Base-by-base conservation (phyloP, 352 stramenopile species). In the Phytophthora rubi region DNA sequence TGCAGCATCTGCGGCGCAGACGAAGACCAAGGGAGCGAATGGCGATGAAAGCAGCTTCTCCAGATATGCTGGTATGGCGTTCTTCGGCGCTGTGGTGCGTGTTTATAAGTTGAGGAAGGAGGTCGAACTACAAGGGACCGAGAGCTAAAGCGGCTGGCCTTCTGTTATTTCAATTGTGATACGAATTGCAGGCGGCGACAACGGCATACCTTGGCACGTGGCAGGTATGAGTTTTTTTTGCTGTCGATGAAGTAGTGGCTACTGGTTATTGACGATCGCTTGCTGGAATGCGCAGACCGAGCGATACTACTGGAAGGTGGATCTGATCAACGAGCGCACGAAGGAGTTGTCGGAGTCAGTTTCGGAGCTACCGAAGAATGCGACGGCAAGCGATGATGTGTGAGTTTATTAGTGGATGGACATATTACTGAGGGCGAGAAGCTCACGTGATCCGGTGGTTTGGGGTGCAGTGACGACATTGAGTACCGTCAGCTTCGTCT, bases 281-380 rank as follows among this genome's bases (percentile, higher is more conserved):
- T 23, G n/a, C 42, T 58, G 21, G 26, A 58, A 44, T 71, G 51
- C 77, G 53, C 56, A 96, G 89, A 93, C 78, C 16, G 75, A 95
- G 65, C 83, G 91, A 0, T 97, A 97, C 80, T 92, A 82, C 64
- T 97, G 91, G 91, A 97, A 97, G 66, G 76, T 93, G n/a, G 73
- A 90, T 37, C 51, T 97, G 59, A 90, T 97, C 26, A 86, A 95
- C 56, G 77, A 96, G 64, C 88, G 91, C 57, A 85, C 85, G 51
- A 86, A 92, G 65, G 85, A 94, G 67, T 76, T 97, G 8, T 75
- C 81, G 16, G 75, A 86, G 59, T 81, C 76, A 32, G 73, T 89
- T 18, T 65, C 85, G 12, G 82, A 92, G 32, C 69, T 97, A 32
- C 85, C 87, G 2, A 71, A 82, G 35, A 72, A 90, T 16, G 83